A percentile compares a stretch with the other conserved stretches of the same genome.
phyloP scores from a whole-genome alignment of 2,329 filamentous ascomycete genomes.

The Xylariaceae sp. region DNA sequence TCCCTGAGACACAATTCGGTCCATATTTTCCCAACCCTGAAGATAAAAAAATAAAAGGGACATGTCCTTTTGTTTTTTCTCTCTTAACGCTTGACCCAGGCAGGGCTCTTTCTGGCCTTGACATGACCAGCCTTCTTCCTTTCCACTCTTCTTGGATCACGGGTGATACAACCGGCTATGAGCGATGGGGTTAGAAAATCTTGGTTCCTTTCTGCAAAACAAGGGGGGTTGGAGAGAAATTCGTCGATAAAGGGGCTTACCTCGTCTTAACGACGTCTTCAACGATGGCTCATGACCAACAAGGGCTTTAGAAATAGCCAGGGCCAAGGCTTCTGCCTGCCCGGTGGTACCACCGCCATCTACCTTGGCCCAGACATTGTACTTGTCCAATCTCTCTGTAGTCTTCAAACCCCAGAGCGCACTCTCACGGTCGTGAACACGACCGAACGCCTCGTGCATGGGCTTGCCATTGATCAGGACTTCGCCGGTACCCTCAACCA shows the following conservation, averaged over 20 bases:
- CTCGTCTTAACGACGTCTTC: conserved; percentile 81
- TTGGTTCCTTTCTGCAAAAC: conserved; percentile 17
- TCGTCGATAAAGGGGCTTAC: conserved; percentile 49
- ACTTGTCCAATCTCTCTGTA: conserved; percentile 83
- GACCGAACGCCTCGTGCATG: conserved; percentile 75
- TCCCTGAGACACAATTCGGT: neutral
- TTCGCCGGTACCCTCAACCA: conserved; percentile 91
- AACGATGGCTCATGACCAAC: conserved; percentile 86
- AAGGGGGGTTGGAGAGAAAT: neutral
- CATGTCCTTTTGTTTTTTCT: neutral
- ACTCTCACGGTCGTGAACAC: conserved; percentile 90
- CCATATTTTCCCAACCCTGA: neutral
- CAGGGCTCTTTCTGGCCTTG: conserved; percentile 96
- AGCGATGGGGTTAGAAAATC: conserved; percentile 38
- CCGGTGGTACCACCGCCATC: conserved; percentile 87
- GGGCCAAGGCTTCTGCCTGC: conserved; percentile 88
- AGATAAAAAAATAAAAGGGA: neutral
- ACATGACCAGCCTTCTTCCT: conserved; percentile 95
- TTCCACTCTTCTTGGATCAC: conserved; percentile 87
- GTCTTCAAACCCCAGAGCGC: conserved; percentile 85
- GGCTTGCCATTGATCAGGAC: conserved; percentile 84
- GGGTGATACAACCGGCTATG: conserved; percentile 83
- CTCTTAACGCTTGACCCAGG: conserved; percentile 82
- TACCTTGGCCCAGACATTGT: conserved; percentile 88
- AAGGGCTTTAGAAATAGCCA: conserved; percentile 84